Percentiles rank a stretch among this genome's conserved stretches.
Conservation (phyloP, 129 eudicot species). For the Arctium lappa region DNA sequence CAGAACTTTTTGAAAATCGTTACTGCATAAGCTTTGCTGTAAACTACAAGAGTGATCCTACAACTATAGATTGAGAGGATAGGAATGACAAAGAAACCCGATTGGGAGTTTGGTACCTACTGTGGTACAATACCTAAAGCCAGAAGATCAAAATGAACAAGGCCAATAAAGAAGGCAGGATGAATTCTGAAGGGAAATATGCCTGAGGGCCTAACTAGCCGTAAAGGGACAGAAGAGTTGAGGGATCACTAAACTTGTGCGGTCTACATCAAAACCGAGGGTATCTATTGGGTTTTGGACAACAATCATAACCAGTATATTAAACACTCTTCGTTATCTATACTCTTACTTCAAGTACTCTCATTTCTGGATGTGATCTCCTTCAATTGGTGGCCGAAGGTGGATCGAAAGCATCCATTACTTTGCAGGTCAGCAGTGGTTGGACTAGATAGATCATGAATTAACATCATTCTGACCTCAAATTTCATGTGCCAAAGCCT, state of each 20-base stretch:
- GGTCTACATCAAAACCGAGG: not conserved
- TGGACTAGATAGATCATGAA: not conserved
- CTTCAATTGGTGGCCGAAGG: not conserved
- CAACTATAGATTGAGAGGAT: not conserved
- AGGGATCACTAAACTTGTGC: not conserved
- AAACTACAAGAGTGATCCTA: not conserved
- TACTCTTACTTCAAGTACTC: no score
- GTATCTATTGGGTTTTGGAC: no score
- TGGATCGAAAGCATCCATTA: not conserved
- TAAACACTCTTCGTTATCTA: no score
- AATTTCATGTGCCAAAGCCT: not conserved
- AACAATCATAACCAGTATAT: no score
- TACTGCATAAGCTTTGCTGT: not conserved
- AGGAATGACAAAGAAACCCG: not conserved
- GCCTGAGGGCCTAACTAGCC: conserved; percentile 13
- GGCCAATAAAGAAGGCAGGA: not conserved
- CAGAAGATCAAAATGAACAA: not conserved
- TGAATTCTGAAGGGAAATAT: not conserved
- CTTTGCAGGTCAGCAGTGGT: not conserved
- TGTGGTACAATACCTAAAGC: not conserved
- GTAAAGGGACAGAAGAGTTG: not conserved
- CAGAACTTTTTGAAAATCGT: no score
- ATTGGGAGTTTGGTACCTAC: not conserved
- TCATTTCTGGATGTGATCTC: no score
- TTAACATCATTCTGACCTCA: not conserved